Evolutionary conservation across 2,329 filamentous ascomycete species (phyloP).

Genomic region (Plectosphaerella cucumerina): DNA sequence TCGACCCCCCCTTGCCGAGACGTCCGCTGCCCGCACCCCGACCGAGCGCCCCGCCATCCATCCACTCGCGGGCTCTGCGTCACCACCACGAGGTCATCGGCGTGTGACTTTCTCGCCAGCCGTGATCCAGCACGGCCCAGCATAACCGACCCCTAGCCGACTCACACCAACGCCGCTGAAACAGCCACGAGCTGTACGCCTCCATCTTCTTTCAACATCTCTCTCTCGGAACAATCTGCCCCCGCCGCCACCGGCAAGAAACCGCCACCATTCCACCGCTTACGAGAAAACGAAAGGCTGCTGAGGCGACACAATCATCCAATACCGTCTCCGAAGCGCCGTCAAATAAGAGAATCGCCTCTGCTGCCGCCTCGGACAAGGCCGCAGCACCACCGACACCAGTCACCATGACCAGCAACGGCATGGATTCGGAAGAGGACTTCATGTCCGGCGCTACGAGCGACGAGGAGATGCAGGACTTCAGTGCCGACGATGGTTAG

Average conservation of each 20-base stretch:
- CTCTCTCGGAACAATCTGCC: slow-evolving; percentile 8
- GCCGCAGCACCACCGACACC: slow-evolving; percentile 53
- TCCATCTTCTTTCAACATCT: not conserved
- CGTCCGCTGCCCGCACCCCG: no score
- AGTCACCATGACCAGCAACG: slow-evolving; percentile 48
- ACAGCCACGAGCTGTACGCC: no score
- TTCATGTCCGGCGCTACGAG: slow-evolving; percentile 83
- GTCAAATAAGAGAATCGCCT: slow-evolving; percentile 53
- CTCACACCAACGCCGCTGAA: no score
- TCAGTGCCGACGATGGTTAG: slow-evolving; percentile 64
- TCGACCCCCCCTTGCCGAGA: no score
- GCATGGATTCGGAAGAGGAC: slow-evolving; percentile 95
- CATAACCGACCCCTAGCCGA: no score
- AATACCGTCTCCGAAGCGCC: slow-evolving; percentile 30
- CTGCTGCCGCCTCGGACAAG: slow-evolving; percentile 34
- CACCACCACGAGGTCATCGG: no score
- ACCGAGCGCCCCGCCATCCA: no score
- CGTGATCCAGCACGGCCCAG: no score
- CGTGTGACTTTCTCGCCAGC: no score
- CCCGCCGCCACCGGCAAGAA: slow-evolving; percentile 2
- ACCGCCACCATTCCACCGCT: slow-evolving; percentile 55
- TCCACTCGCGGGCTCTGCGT: no score
- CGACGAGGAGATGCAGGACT: slow-evolving; percentile 69
- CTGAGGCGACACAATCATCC: slow-evolving; percentile 58
- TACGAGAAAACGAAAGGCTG: slow-evolving; percentile 59